Conservation (phyloP, 139 green algal genomes). For the Tetraselmis striata region DNA sequence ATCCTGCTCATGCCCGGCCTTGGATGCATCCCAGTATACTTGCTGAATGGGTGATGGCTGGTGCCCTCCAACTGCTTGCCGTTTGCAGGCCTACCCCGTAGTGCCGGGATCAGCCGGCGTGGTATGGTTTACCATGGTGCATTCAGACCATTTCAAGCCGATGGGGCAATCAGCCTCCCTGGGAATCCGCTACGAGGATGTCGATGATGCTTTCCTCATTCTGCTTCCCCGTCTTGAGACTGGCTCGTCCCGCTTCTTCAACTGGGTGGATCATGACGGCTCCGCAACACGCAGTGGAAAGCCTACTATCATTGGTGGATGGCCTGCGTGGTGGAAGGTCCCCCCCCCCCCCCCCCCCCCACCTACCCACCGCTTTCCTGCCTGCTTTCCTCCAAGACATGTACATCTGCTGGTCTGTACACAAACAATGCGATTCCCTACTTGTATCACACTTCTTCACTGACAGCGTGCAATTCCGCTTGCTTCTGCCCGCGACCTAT, state of each 20-base stretch:
- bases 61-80: too few species aligned
- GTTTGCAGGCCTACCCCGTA: not conserved
- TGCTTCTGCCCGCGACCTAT: too few species aligned
- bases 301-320: slow-evolving; percentile 38
- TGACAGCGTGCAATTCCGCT: too few species aligned
- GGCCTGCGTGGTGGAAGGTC: slow-evolving; percentile 42
- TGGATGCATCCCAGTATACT: too few species aligned
- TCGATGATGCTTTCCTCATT: slow-evolving; percentile 34
- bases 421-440: too few species aligned
- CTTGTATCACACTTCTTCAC: too few species aligned
- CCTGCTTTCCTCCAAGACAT: too few species aligned
- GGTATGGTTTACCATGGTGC: slow-evolving; percentile 32
- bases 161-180: slow-evolving; percentile 20
- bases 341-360: not conserved
- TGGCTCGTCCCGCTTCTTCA: slow-evolving; percentile 53
- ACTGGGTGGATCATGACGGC: slow-evolving; percentile 50
- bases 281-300: slow-evolving; percentile 19
- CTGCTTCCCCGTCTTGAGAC: slow-evolving; percentile 28
- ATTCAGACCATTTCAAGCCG: slow-evolving; percentile 49
- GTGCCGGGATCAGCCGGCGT: not conserved
- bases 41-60: too few species aligned
- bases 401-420: too few species aligned
- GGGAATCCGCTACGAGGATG: slow-evolving; percentile 33
- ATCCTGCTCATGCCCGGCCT: too few species aligned
- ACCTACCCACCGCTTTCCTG: slow-evolving; percentile 6